Evolutionary conservation across 768 basidiomycete genomes (phyloP).

Genomic region (Leccinum pellstonianum): DNA sequence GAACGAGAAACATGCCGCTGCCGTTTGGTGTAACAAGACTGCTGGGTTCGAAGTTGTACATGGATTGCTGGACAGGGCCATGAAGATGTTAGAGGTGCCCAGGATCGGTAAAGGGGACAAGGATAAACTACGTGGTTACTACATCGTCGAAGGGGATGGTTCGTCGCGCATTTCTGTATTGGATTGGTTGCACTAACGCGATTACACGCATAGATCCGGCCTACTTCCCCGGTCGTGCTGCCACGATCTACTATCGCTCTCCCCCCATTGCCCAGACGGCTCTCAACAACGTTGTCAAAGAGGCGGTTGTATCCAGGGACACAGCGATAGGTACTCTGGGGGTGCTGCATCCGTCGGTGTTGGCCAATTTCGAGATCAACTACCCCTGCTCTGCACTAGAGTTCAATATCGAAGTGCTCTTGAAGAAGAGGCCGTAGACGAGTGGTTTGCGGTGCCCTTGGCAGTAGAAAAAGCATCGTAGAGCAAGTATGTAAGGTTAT

Average conservation of each 20-base stretch:
- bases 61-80: slow-evolving; percentile 89
- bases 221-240: slow-evolving; percentile 95
- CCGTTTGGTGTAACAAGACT: slow-evolving; percentile 94
- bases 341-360: slow-evolving; percentile 87
- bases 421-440: slow-evolving; percentile 47
- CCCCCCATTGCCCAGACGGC: slow-evolving; percentile 30
- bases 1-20: slow-evolving; percentile 86
- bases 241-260: slow-evolving; percentile 84
- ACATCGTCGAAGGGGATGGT: slow-evolving; percentile 87
- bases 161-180: slow-evolving; percentile 26
- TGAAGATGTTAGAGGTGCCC: slow-evolving; percentile 94
- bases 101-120: slow-evolving; percentile 60
- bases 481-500: slow-evolving; percentile 1
- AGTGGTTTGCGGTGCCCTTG: background rate
- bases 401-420: slow-evolving; percentile 94
- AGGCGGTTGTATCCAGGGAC: slow-evolving; percentile 51
- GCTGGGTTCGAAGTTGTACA: slow-evolving; percentile 97
- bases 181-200: slow-evolving; percentile 5
- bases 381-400: slow-evolving; percentile 95
- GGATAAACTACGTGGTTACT: slow-evolving; percentile 76
- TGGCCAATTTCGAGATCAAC: slow-evolving; percentile 90
- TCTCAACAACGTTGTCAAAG: slow-evolving; percentile 43
- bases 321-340: slow-evolving; percentile 85
- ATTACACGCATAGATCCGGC: slow-evolving; percentile 63
- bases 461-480: slow-evolving; percentile 1